Evolutionary conservation across 768 basidiomycete species (phyloP).

Genomic region (Xerocomellus intermedius): DNA sequence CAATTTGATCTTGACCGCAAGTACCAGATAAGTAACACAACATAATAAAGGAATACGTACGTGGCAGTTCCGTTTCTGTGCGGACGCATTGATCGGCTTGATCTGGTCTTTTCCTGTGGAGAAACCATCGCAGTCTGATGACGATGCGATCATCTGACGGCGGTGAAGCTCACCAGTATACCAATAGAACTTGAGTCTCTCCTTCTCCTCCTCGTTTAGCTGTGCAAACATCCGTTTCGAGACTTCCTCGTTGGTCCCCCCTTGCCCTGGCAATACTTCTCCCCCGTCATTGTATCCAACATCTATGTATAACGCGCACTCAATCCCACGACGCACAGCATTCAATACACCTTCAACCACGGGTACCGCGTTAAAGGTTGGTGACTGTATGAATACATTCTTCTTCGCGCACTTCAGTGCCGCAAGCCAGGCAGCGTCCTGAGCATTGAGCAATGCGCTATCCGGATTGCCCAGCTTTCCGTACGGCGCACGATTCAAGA

Average conservation of each 20-base stretch:
- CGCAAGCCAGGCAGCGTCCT: slow-evolving; percentile 68
- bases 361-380: slow-evolving; percentile 67
- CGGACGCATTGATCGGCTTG: slow-evolving; percentile 60
- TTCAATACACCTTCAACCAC: slow-evolving; percentile 57
- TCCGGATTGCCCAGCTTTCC: slow-evolving; percentile 49
- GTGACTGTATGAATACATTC: slow-evolving; percentile 72
- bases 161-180: slow-evolving; percentile 38
- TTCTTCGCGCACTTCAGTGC: slow-evolving; percentile 58
- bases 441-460: slow-evolving; percentile 49
- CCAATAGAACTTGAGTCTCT: slow-evolving; percentile 53
- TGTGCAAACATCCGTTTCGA: slow-evolving; percentile 54
- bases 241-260: slow-evolving; percentile 73
- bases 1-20: slow-evolving; percentile 48
- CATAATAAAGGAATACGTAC: slow-evolving; percentile 27
- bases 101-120: slow-evolving; percentile 56
- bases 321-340: slow-evolving; percentile 59
- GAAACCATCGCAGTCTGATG: neutral
- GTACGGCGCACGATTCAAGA: slow-evolving; percentile 62
- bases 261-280: slow-evolving; percentile 64
- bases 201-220: slow-evolving; percentile 44
- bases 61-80: slow-evolving; percentile 71
- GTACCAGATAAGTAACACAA: neutral
- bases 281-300: slow-evolving; percentile 57
- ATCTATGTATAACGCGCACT: slow-evolving; percentile 59
- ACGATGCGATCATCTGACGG: neutral